These are phyloP conservation scores for Phenoliferia sp. DNA, from an alignment of 1,284 basidiomycete species.

Conservation along the genomic window DNA sequence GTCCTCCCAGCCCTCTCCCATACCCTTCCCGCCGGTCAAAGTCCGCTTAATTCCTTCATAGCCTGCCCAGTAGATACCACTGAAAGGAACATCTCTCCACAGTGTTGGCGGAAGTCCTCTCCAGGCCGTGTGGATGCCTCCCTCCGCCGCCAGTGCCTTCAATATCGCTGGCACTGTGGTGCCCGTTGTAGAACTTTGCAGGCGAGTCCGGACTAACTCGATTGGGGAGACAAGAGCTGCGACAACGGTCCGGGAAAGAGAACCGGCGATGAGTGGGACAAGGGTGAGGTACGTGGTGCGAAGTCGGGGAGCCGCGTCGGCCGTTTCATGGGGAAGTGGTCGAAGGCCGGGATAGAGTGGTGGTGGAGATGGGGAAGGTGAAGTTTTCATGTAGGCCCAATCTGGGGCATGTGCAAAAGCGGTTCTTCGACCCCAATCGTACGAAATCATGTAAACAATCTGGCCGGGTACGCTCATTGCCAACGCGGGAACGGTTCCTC, in stretches of 20 bases:
- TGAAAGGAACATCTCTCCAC: constrained; percentile 97
- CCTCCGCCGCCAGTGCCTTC: constrained; percentile 40
- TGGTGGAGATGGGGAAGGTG: too few relatives aligned
- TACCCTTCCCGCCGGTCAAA: constrained; percentile 40
- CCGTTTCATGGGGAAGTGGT: too few relatives aligned
- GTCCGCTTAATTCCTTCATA: constrained; percentile 44
- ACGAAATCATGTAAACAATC: constrained; percentile 92
- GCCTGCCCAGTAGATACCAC: constrained; percentile 76
- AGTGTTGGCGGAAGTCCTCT: constrained; percentile 84
- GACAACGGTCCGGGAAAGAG: constrained; percentile 72
- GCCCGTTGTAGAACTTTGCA: constrained; percentile 59
- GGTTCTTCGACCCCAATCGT: constrained; percentile 71
- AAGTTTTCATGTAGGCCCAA: constrained; percentile 10
- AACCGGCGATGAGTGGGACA: constrained; percentile 76
- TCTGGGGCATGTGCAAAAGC: constrained; percentile 30
- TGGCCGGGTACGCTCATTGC: constrained; percentile 88
- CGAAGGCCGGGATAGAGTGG: too few relatives aligned
- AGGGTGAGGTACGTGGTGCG: constrained; percentile 49
- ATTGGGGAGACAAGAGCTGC: constrained; percentile 80
- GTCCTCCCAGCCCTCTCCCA: constrained; percentile 40
- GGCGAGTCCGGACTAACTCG: constrained; percentile 87
- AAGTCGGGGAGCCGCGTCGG: constrained; percentile 1
- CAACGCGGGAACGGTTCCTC: constrained; percentile 47
- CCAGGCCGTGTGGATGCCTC: constrained; percentile 72
- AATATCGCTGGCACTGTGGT: constrained; percentile 2